These are phyloP conservation scores for Erythrobasidium hasegawianum DNA, from an alignment of 1,284 basidiomycete genomes.

Conservation along the genomic window DNA sequence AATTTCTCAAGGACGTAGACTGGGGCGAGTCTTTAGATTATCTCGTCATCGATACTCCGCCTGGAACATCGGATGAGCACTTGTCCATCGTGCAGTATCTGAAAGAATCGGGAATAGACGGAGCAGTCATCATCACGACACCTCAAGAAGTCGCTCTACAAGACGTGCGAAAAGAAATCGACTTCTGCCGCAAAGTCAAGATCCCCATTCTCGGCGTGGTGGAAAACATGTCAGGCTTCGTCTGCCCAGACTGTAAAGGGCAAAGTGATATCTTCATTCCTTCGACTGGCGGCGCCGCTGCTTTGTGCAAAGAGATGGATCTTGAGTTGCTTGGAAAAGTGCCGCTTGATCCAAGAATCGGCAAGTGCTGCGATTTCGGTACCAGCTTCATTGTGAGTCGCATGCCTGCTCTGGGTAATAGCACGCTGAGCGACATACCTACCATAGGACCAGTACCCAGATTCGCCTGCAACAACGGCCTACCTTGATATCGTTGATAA, in stretches of 20 bases:
- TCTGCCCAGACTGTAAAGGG: slow-evolving; percentile 87
- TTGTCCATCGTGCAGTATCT: slow-evolving; percentile 91
- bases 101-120: slow-evolving; percentile 84
- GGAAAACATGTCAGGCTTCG: slow-evolving; percentile 99
- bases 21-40: slow-evolving; percentile 88
- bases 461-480: slow-evolving; percentile 84
- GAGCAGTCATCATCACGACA: slow-evolving; percentile 95
- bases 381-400: slow-evolving; percentile 68
- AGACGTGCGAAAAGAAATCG: slow-evolving; percentile 93
- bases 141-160: slow-evolving; percentile 97
- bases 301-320: slow-evolving; percentile 78
- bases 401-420: neutral
- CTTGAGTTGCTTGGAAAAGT: slow-evolving; percentile 81
- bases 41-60: slow-evolving; percentile 93
- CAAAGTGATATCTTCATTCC: slow-evolving; percentile 93
- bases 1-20: slow-evolving; percentile 98
- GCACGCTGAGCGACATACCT: too few relatives aligned
- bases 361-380: slow-evolving; percentile 91
- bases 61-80: slow-evolving; percentile 97
- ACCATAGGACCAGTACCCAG: slow-evolving; percentile 91
- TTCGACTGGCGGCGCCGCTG: slow-evolving; percentile 84
- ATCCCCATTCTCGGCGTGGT: slow-evolving; percentile 88
- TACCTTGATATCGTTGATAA: slow-evolving; percentile 84
- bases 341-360: slow-evolving; percentile 84
- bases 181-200: slow-evolving; percentile 93